Percentiles rank a stretch among this genome's conserved stretches.
phyloP scores from a whole-genome alignment of 129 eudicot species.

The Artemisia argyi region DNA sequence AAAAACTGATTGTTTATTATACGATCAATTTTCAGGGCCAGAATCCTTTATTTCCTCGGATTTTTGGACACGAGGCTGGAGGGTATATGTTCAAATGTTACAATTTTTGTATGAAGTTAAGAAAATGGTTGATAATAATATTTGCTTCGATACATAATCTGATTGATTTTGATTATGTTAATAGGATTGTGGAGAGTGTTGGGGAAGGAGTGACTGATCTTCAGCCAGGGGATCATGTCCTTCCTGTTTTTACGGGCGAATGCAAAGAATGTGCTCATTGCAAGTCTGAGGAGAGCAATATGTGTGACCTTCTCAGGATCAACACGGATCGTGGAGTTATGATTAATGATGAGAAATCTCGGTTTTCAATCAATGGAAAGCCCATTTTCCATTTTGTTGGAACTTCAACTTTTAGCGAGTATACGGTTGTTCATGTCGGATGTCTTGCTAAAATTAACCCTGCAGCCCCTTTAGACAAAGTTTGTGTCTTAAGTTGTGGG shows the following conservation, averaged over 20 bases:
- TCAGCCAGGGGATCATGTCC: slow-evolving; percentile 74
- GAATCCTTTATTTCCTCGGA: slow-evolving; percentile 76
- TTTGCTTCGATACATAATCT: neutral
- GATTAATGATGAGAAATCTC: too few species aligned
- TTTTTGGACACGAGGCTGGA: slow-evolving; percentile 88
- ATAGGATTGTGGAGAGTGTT: slow-evolving; percentile 74
- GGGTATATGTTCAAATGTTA: slow-evolving; percentile 61
- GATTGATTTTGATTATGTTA: neutral
- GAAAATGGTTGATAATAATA: neutral
- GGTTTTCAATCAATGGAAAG: too few species aligned
- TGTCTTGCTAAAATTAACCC: too few species aligned
- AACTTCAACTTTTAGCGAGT: too few species aligned
- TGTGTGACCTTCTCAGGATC: slow-evolving; percentile 80
- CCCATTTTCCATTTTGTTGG: too few species aligned
- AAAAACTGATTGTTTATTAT: too few species aligned
- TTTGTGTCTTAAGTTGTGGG: slow-evolving; percentile 78
- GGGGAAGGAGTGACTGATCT: slow-evolving; percentile 86
- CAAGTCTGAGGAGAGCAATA: slow-evolving; percentile 77
- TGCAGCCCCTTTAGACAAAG: too few species aligned
- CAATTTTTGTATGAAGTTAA: neutral
- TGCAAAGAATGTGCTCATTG: slow-evolving; percentile 81
- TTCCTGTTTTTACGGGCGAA: slow-evolving; percentile 87
- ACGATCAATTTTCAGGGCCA: slow-evolving; percentile 51
- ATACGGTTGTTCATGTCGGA: too few species aligned
- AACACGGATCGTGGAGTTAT: slow-evolving; percentile 75